Base-by-base conservation (phyloP, 768 basidiomycete species). In the Panaeolus cyanescens region DNA sequence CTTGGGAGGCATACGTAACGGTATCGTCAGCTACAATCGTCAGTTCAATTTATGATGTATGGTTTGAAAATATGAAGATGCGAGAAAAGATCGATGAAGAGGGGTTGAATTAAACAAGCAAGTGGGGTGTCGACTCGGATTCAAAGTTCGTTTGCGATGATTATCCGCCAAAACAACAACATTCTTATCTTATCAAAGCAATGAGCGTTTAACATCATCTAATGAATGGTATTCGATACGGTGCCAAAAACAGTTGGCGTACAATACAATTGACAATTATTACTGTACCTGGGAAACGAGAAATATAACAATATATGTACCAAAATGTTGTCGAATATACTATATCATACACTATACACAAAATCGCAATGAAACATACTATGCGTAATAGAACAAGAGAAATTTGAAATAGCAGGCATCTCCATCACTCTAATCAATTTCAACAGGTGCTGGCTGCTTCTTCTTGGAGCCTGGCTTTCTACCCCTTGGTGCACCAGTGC, bases 401-500 rank as follows among this genome's bases (percentile, higher is more conserved):
- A 12, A 50, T 50, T 50, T 25, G 15, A 12, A 3, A 13, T 28
- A 22, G 39, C n/a, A 9, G 25, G 15, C 7, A 22, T 25, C 40
- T 50, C 25, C 8, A 22, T 25, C 5, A 30, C 6, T 30, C 36
- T 58, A 58, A 17, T 42, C 56, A 12, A 37, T 30, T 37, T 32
- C 56, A 25, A 31, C 37, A 19, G 36, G 3, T 8, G 56, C 20
- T 9, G 19, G 64, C 25, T 67, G 61, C 61, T 75, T 78, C 69
- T 75, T 80, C 70, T 74, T 81, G 9, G 73, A 72, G 37, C 74
- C 73, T 54, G 77, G 69, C 55, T 78, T 79, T 31, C 80, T 75
- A 56, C 80, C 77, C 30, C 80, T 77, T 32, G 74, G 65, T 31
- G 72, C 72, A 22, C 75, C 73, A 42, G 74, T 70, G 3, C 68